phyloP scores from a whole-genome alignment of 495 filamentous ascomycete species.

The Astrothelium macrocarpum region DNA sequence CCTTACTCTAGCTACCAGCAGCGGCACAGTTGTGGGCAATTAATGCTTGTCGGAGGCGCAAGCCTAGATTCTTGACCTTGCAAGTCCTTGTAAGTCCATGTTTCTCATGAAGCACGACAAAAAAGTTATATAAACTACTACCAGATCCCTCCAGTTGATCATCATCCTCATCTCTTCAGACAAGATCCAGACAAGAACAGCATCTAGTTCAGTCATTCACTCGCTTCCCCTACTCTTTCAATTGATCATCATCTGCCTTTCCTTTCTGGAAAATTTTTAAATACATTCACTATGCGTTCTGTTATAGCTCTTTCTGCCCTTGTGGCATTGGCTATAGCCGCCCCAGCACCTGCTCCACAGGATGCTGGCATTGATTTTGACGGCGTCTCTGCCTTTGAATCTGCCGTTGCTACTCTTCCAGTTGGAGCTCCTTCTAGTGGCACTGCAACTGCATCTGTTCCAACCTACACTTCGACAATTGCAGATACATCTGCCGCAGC shows the following conservation, averaged over 20 bases:
- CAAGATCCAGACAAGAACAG: not conserved
- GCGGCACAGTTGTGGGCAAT: not conserved
- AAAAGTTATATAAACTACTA: slow-evolving; percentile 4
- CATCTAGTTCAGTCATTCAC: not conserved
- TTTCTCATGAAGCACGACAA: slow-evolving; percentile 1
- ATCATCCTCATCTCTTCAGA: not conserved
- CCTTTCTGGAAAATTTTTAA: not conserved
- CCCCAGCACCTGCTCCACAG: slow-evolving; percentile 3
- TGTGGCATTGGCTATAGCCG: not conserved
- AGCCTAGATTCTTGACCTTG: not conserved
- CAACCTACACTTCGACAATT: not conserved
- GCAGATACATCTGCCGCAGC: not conserved
- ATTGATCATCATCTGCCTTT: not conserved
- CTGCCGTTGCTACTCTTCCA: not conserved
- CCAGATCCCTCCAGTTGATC: slow-evolving; percentile 3
- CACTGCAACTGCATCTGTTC: not conserved
- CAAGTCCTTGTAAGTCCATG: not conserved
- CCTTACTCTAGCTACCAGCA: not conserved
- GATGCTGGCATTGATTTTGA: not conserved
- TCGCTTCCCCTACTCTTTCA: not conserved
- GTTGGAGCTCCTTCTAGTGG: not conserved
- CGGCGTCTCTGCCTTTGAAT: not conserved
- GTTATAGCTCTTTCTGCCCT: not conserved
- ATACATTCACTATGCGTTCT: not conserved
- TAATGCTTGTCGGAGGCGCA: not conserved